Evolutionary conservation across 2,329 filamentous ascomycete species (phyloP), one percentile per base, ranked within the genome.

Genomic region (Penicillium glabrum): DNA sequence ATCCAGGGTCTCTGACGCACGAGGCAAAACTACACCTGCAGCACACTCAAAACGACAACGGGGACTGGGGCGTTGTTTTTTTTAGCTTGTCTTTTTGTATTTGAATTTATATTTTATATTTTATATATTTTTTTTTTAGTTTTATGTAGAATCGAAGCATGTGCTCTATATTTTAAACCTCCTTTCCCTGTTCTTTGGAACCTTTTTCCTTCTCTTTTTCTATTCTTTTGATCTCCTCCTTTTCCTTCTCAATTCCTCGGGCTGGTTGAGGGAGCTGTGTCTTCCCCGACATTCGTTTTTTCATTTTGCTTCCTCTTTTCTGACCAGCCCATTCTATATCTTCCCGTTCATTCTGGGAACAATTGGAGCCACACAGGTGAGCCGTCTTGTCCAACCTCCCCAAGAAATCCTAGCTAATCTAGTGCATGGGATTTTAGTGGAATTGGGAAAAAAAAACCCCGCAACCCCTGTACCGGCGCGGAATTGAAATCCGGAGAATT

Each of bases 1-100:
- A 74, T 75, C 72, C 67, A 73, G 71, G 72, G 71, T 71, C 68
- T 73, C 71, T 74, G 70, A 75, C 71, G 71, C 72, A 74, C 69
- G 67, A 74, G 69, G 70, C 63, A 74, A 72, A 72, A 71, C 69
- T 71, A 71, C 69, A 71, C 69, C 70, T 75, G 72, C 73, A 75
- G 68, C 68, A 69, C 66, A 64, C 72, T 74, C 70, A 68, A 74
- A 75, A 74, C 67, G 72, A 74, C 68, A 69, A 75, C 54, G 53
- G 63, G 63, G 54, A 66, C 64, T 53, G 54, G 62, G 51, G 57
- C 58, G 56, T 55, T 58, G 56, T 61, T 53, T 61, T 59, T 62
- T 58, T 41, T 53, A 50, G 46, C 57, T 57, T 58, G 29, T 27
- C 51, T 26, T 50, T 63, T 62, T 60, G 59, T 50, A 57, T 52